Base-by-base conservation (phyloP, 1,139 yeast species). In the Hansenula sp. region DNA sequence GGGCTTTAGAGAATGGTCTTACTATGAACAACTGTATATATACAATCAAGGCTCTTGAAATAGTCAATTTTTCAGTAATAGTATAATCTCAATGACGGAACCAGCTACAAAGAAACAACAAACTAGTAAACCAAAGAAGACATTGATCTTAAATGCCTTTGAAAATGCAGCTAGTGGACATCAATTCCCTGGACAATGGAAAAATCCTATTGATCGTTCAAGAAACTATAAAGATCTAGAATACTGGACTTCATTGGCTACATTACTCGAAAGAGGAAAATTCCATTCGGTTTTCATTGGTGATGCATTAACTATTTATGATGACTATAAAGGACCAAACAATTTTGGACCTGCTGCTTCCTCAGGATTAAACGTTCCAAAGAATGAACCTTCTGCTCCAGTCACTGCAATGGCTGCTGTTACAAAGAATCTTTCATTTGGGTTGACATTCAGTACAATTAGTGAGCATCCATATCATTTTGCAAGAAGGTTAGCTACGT, bases 231-330 rank as follows among this genome's bases (percentile, higher is more conserved):
- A 47, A 62, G 63, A 37, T 57, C 61, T 33, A 51, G 70, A 38
- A 61, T 69, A 68, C 47, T 71, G 76, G 76, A 62, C 61, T 4
- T 53, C 67, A 30, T 48, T 70, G 19, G 75, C 76, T 7, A 56
- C 68, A 43, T 38, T 65, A 7, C 55, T 70, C 32, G 73, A 68
- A 42, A 53, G 52, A 33, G 73, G 71, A 1, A 67, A 68, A 45
- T 60, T 68, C 44, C 64, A 65, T 45, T 62, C 65, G 4, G 40
- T 68, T n/a, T 68, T 68, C 45, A 52, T 68, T 38, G 73, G 72
- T 19, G 73, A 68, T 52, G 66, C 62, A 11, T 51, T 66, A 22
- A 69, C 69, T 2, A 62, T 61, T 12, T 63, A 60, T 44, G 68
- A 61, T 43, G 67, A 61, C 12, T 63, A 57, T 44, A 56, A 59